Conservation (phyloP, 441 rosid genomes). For the Flueggea neowawraea region DNA sequence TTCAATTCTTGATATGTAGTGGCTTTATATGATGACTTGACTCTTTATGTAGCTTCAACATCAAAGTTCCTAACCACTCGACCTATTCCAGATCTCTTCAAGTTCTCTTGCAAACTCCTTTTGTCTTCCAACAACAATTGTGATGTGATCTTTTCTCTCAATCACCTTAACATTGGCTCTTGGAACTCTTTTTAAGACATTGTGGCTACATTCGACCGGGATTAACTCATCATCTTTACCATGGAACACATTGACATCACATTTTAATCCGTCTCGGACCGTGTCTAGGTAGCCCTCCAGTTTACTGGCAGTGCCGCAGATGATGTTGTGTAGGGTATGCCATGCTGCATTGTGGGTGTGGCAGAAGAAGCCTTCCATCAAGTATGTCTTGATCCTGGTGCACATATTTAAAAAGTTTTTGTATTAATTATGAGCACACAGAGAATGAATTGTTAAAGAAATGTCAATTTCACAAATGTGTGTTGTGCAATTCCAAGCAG, state of each 20-base stretch:
- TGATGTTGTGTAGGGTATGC: slow-evolving; percentile 97
- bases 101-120: slow-evolving; percentile 78
- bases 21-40: background rate
- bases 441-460: too few species aligned
- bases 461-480: too few species aligned
- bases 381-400: slow-evolving; percentile 67
- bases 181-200: slow-evolving; percentile 52
- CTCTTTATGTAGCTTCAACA: too few species aligned
- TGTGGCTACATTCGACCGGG: slow-evolving; percentile 81
- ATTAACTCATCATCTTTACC: slow-evolving; percentile 80
- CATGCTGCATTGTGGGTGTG: slow-evolving; percentile 96
- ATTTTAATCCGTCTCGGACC: slow-evolving; percentile 51
- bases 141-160: slow-evolving; percentile 84
- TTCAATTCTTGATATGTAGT: background rate
- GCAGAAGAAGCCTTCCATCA: slow-evolving; percentile 88
- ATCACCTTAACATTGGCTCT: slow-evolving; percentile 66
- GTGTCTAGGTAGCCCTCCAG: slow-evolving; percentile 70
- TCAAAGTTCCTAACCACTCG: slow-evolving; percentile 11
- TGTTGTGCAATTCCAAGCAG: background rate
- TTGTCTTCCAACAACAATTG: slow-evolving; percentile 86
- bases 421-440: too few species aligned
- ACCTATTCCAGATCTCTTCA: slow-evolving; percentile 75
- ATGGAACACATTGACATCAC: slow-evolving; percentile 71
- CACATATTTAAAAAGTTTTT: background rate
- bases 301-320: slow-evolving; percentile 82